Base-by-base conservation (phyloP, 257 asterid species). In the Plantago major region DNA sequence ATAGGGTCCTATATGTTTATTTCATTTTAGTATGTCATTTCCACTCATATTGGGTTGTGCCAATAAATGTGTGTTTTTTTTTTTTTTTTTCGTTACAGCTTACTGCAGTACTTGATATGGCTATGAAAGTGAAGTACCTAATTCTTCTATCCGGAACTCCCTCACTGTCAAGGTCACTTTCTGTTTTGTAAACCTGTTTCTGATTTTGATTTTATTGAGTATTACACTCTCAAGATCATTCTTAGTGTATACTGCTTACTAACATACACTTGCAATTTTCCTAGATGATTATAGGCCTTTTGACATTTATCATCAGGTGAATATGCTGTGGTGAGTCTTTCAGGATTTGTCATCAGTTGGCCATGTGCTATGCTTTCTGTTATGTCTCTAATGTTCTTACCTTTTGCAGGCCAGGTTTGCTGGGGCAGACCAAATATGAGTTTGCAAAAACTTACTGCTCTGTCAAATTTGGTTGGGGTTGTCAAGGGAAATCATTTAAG, bases 141-240 rank as follows among this genome's bases (percentile, higher is more conserved):
- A 79, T 92, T 80, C 87, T 92, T 62, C 76, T 92, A 19, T 92
- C 99, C 15, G 99, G 99, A 79, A 92, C 99, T 68, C 99, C 99
- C 70, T 92, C 97, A 64, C 75, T 92, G 80, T 89, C 99, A 78
- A 92, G 99, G 97, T 92, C 86, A 71, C 55, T 63, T 44, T 71
- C 58, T 40, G 55, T 55, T 47, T 62, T 30, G 30, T 46, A 42
- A 14, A 55, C 13, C 14, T 42, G 22, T 37, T 17, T 19, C 38
- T 3, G 46, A 42, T 60, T 15, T 58, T 64, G 43, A 22, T 70
- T 69, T 48, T 67, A 70, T 66, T 7, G 15, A 13, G 58, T 50
- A n/a, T 68, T 46, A 9, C 18, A 17, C 30, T 42, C 9, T 40
- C 18, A 30, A 33, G 59, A 59, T 55, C 9, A 53, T 56, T 67